Base-by-base conservation (phyloP, 805 yeast genomes). In the Kurtzmaniella cleridarum region DNA sequence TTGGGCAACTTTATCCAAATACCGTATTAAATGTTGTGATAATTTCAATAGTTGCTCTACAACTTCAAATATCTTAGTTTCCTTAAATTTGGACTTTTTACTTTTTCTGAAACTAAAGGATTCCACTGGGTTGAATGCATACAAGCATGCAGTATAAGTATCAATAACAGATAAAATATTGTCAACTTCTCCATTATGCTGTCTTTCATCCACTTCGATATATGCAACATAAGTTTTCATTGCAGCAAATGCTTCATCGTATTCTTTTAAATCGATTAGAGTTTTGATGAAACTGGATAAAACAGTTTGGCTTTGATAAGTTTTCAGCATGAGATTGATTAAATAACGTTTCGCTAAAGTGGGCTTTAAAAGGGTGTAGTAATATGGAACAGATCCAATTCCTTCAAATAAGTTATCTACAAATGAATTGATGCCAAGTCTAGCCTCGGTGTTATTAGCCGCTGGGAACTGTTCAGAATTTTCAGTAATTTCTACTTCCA, bases 241-340 rank as follows among this genome's bases (percentile, higher is more conserved):
- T 0, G 71, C 71, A 7, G 69, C 69, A 37, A 62, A 51, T 1
- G 73, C 74, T 43, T 69, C 73, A 41, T 69, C 74, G 42, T 55
- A 62, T 41, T 68, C 71, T 7, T 53, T 47, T 35, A 57, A 45
- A 13, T 62, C 64, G 14, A 66, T 45, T 33, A 66, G 53, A 1
- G 60, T 48, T 33, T 55, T 49, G 20, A 68, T 58, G 32, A 60
- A 54, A 38, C 55, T 56, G 9, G 55, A 45, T 18, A 66, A 50
- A n/a, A 68, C 59, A 2, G 49, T 41, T 37, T 59, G 60, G 45
- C 66, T 62, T 41, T 67, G 73, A 43, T 59, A 69, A 1, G 72
- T 58, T 33, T 56, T 60, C 16, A 53, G 49, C 2, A 62, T 49
- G 35, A 56, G 47, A 39, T 48, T 51, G 30, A 67, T 49, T 38